A percentile compares a stretch with the other conserved stretches of the same genome.
phyloP scores from a whole-genome alignment of 306 rosid species.

The Benincasa hispida region DNA sequence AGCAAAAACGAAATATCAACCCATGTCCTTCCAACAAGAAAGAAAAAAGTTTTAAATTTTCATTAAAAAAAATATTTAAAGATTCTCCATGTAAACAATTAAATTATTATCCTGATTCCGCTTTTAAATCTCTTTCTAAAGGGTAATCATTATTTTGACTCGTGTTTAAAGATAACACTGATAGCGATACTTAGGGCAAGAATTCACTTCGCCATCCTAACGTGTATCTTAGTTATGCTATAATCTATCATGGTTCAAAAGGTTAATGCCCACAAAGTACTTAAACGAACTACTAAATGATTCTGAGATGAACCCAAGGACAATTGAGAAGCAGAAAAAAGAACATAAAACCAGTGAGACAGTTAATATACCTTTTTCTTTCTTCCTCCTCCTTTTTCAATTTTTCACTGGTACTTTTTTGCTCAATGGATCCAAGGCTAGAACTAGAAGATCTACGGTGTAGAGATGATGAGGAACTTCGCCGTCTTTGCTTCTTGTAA shows the following conservation, averaged over 20 bases:
- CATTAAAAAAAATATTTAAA: too few relatives aligned
- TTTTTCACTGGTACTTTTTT: conserved; percentile 59
- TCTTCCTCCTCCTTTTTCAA: conserved; percentile 73
- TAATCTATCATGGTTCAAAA: background rate
- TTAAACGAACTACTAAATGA: background rate
- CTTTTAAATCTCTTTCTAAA: background rate
- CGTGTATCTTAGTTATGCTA: background rate
- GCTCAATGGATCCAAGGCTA: conserved; percentile 66
- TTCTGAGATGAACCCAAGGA: background rate
- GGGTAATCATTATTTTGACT: background rate
- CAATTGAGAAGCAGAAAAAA: background rate
- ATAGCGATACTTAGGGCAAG: background rate
- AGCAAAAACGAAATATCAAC: background rate
- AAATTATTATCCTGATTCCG: background rate
- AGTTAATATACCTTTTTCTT: conserved; percentile 61
- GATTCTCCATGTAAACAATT: background rate
- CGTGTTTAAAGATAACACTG: background rate
- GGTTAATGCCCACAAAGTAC: background rate
- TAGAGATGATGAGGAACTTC: conserved; percentile 77
- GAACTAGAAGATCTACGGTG: conserved; percentile 56
- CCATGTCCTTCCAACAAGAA: background rate
- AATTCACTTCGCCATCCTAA: background rate
- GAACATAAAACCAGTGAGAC: background rate
- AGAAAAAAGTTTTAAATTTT: too few relatives aligned
- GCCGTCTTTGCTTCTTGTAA: conserved; percentile 53